phyloP scores from a whole-genome alignment of 331 rosid species.

The Telfairia occidentalis region DNA sequence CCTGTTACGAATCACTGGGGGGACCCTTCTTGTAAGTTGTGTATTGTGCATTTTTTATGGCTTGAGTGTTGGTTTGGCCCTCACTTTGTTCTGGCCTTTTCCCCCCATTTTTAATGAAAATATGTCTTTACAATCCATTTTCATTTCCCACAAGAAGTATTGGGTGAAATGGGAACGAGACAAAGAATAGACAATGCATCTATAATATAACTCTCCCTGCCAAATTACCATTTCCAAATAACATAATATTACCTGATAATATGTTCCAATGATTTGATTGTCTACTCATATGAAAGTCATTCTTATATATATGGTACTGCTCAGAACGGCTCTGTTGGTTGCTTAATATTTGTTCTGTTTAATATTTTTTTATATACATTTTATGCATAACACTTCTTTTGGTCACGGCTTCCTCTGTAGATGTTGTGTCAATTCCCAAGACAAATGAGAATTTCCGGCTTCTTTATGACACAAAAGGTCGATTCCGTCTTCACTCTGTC shows the following conservation, averaged over 20 bases:
- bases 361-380: not conserved
- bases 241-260: not conserved
- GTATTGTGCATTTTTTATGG: not conserved
- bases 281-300: not conserved
- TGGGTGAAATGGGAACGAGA: not conserved
- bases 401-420: not conserved
- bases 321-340: not conserved
- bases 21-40: not conserved
- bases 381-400: not conserved
- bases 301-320: not conserved
- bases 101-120: not conserved
- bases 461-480: slow-evolving; percentile 10
- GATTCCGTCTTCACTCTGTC: slow-evolving; percentile 7
- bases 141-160: not conserved
- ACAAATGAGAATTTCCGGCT: slow-evolving; percentile 6
- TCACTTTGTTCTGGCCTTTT: not conserved
- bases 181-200: not conserved
- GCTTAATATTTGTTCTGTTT: not conserved
- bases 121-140: not conserved
- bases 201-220: not conserved
- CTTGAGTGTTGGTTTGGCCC: not conserved
- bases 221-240: not conserved
- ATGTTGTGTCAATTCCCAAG: slow-evolving; percentile 8
- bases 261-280: not conserved
- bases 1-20: not conserved